Evolutionary conservation across 164 flowering plant species (phyloP), one percentile per base, ranked within the genome.

Genomic region (Sextonia rubra): DNA sequence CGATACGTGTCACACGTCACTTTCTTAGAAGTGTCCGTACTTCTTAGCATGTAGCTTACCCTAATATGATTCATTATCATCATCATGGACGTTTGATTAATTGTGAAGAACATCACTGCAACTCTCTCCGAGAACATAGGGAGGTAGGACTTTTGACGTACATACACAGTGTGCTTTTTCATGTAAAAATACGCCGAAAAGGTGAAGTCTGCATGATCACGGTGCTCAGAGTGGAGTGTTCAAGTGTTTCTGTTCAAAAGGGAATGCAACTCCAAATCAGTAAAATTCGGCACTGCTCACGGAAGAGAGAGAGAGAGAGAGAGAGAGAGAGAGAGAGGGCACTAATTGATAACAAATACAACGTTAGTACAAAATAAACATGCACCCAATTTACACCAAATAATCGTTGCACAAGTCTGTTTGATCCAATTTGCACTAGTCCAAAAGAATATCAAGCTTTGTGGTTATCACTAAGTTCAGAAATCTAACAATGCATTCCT

Each of bases 31-130:
- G n/a, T n/a, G n/a, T n/a, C n/a, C n/a, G n/a, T n/a, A n/a, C n/a
- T n/a, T n/a, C n/a, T n/a, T n/a, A n/a, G n/a, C n/a, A n/a, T n/a
- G n/a, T n/a, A n/a, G n/a, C n/a, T n/a, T n/a, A n/a, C n/a, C n/a
- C n/a, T n/a, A n/a, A n/a, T n/a, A n/a, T n/a, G n/a, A 77, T 93
- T 86, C 60, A 96, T 83, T 22, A 96, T 89, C 71, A 62, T 84
- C 86, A 3, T 97, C 99, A 78, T 96, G 93, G n/a, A 83, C 82
- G 83, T 93, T 75, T 91, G 97, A 79, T 98, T 96, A 64, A 98
- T 98, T 26, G 99, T 96, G 80, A 96, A 93, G 14, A 96, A 96
- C 97, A 96, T 87, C 77, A 89, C 91, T 27, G 97, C 88, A 58
- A 91, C 97, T 75, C 84, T 88, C 76, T 88, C 90, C 82, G 93